Evolutionary conservation across 768 basidiomycete genomes (phyloP).

Genomic region (Lactarius vividus): DNA sequence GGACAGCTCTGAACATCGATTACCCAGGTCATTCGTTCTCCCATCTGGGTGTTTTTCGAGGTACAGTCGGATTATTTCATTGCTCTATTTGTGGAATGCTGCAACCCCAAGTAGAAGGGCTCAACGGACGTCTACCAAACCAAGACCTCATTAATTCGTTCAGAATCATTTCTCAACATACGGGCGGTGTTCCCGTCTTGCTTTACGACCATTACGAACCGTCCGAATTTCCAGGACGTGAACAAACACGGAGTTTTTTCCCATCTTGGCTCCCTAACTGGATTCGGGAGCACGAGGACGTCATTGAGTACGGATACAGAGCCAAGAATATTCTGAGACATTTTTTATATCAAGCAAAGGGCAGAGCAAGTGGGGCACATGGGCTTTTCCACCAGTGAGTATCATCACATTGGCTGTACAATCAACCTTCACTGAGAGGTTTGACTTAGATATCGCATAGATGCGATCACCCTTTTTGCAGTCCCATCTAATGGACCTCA

Average conservation of each 20-base stretch:
- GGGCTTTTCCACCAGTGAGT: constrained; percentile 83
- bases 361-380: constrained; percentile 84
- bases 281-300: constrained; percentile 41
- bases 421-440: neutral
- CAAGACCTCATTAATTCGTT: constrained; percentile 92
- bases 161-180: constrained; percentile 64
- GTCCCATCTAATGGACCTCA: constrained; percentile 88
- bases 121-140: constrained; percentile 93
- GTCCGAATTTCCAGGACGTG: constrained; percentile 38
- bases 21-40: constrained; percentile 97
- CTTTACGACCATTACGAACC: constrained; percentile 75
- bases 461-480: constrained; percentile 89
- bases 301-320: constrained; percentile 54
- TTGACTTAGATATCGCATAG: constrained; percentile 76
- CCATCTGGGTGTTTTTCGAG: constrained; percentile 92
- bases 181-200: constrained; percentile 72
- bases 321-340: constrained; percentile 71
- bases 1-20: constrained; percentile 93
- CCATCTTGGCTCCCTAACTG: constrained; percentile 48
- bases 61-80: constrained; percentile 42
- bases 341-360: constrained; percentile 68
- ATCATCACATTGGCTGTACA: neutral
- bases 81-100: neutral
- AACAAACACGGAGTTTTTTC: constrained; percentile 33
- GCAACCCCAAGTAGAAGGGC: constrained; percentile 61